Evolutionary conservation across 768 basidiomycete genomes (phyloP).

Genomic region (Polyporus arcularius): DNA sequence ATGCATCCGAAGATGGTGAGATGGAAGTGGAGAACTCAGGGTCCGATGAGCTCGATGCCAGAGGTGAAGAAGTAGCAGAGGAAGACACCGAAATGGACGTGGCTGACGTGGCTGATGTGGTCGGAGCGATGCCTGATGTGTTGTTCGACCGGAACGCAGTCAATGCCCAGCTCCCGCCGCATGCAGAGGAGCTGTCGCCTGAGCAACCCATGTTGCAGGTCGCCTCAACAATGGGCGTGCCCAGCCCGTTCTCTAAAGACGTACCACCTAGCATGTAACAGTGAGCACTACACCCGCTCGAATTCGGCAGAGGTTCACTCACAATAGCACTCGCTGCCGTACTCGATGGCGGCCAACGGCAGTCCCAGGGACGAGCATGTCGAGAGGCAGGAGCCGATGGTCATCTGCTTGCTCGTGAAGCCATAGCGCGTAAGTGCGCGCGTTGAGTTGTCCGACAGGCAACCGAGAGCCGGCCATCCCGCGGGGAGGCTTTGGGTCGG

Average conservation of each 20-base stretch:
- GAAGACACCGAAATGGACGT: too few relatives aligned
- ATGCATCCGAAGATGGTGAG: too few relatives aligned
- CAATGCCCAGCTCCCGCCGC: slow-evolving; percentile 24
- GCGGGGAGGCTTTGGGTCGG: neutral
- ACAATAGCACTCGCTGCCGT: slow-evolving; percentile 36
- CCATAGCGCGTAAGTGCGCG: slow-evolving; percentile 27
- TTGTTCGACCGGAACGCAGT: slow-evolving; percentile 14
- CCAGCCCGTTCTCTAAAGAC: slow-evolving; percentile 19
- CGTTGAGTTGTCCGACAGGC: slow-evolving; percentile 21
- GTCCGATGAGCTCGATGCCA: too few relatives aligned
- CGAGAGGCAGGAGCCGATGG: slow-evolving; percentile 30
- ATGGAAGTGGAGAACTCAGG: too few relatives aligned
- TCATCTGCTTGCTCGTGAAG: slow-evolving; percentile 26
- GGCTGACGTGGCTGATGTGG: too few relatives aligned
- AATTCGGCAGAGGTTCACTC: neutral
- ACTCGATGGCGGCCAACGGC: slow-evolving; percentile 35
- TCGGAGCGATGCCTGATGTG: neutral
- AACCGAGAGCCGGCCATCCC: slow-evolving; percentile 21
- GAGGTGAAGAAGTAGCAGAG: too few relatives aligned
- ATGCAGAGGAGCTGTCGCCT: slow-evolving; percentile 9
- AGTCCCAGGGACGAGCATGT: slow-evolving; percentile 32
- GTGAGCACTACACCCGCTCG: neutral
- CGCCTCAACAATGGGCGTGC: slow-evolving; percentile 10
- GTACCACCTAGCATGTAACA: slow-evolving; percentile 14
- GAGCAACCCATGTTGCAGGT: slow-evolving; percentile 24